These are phyloP conservation scores for Albugo laibachii DNA, from an alignment of 352 stramenopile species.

Conservation along the genomic window DNA sequence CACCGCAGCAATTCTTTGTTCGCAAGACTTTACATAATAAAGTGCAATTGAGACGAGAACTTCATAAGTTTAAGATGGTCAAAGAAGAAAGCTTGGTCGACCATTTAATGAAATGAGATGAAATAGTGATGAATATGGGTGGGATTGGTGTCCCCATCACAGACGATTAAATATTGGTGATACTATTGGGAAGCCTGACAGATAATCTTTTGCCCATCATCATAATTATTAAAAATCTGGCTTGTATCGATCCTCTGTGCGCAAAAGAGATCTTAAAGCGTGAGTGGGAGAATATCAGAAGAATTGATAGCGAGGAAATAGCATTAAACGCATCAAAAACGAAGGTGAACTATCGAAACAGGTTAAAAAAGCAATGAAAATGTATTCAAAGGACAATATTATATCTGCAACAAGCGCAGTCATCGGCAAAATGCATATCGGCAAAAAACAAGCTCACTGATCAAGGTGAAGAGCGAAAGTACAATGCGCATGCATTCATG, in stretches of 20 bases:
- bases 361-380: too few relatives aligned
- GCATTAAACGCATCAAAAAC: background rate
- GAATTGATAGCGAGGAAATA: background rate
- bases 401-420: too few relatives aligned
- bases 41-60: conserved; percentile 10
- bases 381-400: background rate
- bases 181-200: conserved; percentile 6
- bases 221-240: conserved; percentile 5
- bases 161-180: conserved; percentile 7
- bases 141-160: conserved; percentile 3
- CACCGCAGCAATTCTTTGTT: conserved; percentile 8
- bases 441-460: background rate
- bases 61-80: too few relatives aligned
- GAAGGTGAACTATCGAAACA: too few relatives aligned
- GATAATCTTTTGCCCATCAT: conserved; percentile 9
- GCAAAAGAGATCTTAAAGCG: conserved; percentile 9
- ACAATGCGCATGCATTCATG: background rate
- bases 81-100: conserved; percentile 5
- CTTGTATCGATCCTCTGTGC: conserved; percentile 1
- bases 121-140: conserved; percentile 6
- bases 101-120: conserved; percentile 9
- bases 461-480: background rate
- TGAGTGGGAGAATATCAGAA: conserved; percentile 2
- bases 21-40: conserved; percentile 7
- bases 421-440: background rate